phyloP scores from a whole-genome alignment of 1,139 yeast species.

The Pichia sp. region DNA sequence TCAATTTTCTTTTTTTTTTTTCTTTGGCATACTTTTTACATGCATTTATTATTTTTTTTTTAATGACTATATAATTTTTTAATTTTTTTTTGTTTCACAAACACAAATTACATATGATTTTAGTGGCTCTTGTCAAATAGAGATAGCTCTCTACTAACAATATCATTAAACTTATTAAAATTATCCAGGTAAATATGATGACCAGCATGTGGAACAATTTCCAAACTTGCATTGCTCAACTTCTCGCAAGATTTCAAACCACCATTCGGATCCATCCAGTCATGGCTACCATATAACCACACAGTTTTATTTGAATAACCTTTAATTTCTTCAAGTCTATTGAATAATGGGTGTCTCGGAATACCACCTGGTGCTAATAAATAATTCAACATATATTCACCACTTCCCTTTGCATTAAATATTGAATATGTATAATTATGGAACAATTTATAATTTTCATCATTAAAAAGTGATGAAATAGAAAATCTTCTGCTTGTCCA shows the following conservation, averaged over 20 bases:
- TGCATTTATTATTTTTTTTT: neutral
- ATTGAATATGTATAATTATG: slow-evolving; percentile 67
- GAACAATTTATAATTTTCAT: slow-evolving; percentile 38
- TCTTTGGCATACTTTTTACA: too few relatives aligned
- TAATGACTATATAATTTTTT: neutral
- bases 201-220: slow-evolving; percentile 50
- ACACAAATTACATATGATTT: too few relatives aligned
- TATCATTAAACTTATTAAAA: slow-evolving; percentile 41
- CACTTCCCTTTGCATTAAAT: slow-evolving; percentile 65
- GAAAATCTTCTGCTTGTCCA: slow-evolving; percentile 69
- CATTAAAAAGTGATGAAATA: slow-evolving; percentile 26
- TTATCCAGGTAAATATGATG: slow-evolving; percentile 71
- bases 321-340: slow-evolving; percentile 29
- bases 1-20: neutral
- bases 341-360: slow-evolving; percentile 54
- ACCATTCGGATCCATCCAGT: slow-evolving; percentile 69
- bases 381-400: slow-evolving; percentile 68
- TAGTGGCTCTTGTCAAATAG: slow-evolving; percentile 8
- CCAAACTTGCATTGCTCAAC: slow-evolving; percentile 26
- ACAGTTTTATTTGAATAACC: slow-evolving; percentile 38
- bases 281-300: slow-evolving; percentile 71
- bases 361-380: slow-evolving; percentile 70
- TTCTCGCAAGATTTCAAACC: slow-evolving; percentile 40
- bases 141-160: slow-evolving; percentile 43
- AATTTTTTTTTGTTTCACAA: neutral